Evolutionary conservation across 78 protist genomes (phyloP).

Genomic region (Dictyostelium discoideum): dicty_2.7 NC_007091.3:2964001-2964500

Average conservation of each 20-base stretch:
- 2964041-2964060: background rate
- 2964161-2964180: background rate
- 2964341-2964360: background rate
- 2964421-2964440: background rate
- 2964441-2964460: too few species aligned
- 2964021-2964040: too few species aligned
- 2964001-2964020: too few species aligned
- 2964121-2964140: background rate
- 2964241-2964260: too few species aligned
- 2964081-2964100: background rate
- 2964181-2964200: too few species aligned
- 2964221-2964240: too few species aligned
- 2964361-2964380: background rate
- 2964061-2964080: background rate
- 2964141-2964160: background rate
- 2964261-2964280: background rate
- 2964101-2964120: background rate
- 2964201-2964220: too few species aligned
- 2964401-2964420: too few species aligned
- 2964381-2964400: background rate
- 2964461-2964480: background rate
- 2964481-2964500: background rate
- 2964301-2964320: background rate
- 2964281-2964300: background rate
- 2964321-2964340: too few species aligned